Conservation (phyloP, 495 filamentous ascomycete genomes). For the Hyaloscypha bicolor region DNA sequence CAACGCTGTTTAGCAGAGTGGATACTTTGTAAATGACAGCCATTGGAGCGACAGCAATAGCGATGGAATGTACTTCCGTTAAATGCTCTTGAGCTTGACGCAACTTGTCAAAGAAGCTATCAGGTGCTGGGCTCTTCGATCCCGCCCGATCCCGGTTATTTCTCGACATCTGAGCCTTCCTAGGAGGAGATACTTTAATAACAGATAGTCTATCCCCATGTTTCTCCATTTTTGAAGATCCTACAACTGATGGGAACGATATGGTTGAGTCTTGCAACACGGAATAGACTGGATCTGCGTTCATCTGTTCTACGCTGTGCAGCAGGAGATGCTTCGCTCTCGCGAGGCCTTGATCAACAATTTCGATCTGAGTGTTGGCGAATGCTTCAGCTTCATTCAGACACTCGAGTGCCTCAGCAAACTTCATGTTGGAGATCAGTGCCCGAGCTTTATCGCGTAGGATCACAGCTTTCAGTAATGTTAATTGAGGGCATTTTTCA, state of each 20-base stretch:
- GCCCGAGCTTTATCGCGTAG: constrained; percentile 65
- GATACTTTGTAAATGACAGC: constrained; percentile 54
- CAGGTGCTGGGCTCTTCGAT: constrained; percentile 26
- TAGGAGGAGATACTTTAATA: constrained; percentile 19
- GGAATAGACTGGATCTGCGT: constrained; percentile 81
- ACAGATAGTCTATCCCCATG: constrained; percentile 22
- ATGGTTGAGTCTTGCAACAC: constrained; percentile 90
- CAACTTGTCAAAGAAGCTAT: constrained; percentile 59
- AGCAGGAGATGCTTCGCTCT: constrained; percentile 59
- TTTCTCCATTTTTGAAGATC: constrained; percentile 20
- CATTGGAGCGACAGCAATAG: constrained; percentile 45
- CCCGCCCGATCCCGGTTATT: background rate
- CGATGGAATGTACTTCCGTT: constrained; percentile 55
- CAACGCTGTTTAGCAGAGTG: constrained; percentile 59
- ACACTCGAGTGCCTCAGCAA: constrained; percentile 50
- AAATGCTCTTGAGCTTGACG: constrained; percentile 62
- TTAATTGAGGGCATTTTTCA: constrained; percentile 58
- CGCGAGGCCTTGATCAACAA: constrained; percentile 52
- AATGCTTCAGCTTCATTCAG: constrained; percentile 50
- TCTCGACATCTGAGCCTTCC: constrained; percentile 15
- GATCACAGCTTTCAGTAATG: constrained; percentile 61
- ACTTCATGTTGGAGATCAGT: constrained; percentile 57
- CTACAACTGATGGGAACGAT: constrained; percentile 68
- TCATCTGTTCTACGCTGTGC: constrained; percentile 67
- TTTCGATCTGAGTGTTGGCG: constrained; percentile 43